Base-by-base conservation (phyloP, 768 basidiomycete species). In the Phanerochaete sordida region DNA sequence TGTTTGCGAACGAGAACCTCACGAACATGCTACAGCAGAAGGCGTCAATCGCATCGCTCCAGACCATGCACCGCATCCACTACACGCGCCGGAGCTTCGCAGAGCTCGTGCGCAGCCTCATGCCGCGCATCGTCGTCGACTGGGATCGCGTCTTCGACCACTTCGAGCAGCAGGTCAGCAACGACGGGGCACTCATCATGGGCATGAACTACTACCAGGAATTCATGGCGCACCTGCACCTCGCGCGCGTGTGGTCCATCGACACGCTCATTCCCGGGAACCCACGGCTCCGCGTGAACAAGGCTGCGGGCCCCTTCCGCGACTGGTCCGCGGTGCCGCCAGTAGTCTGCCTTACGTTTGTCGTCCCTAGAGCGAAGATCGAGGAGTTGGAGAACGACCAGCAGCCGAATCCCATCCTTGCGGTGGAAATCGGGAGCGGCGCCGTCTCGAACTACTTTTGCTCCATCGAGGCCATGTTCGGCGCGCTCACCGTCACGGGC, bases 41-140 rank as follows among this genome's bases (percentile, higher is more conserved):
- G 33, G 11, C 21, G 3, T n/a, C 31, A 16, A 16, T 39, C 23
- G 23, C 56, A 2, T 6, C 6, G 16, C 16, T 52, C 9, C 56
- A 21, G 24, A 24, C 26, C 24, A 9, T n/a, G 2, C 31, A 47
- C n/a, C 63, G 73, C 30, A 27, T 77, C 23, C 81, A 81, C 60
- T 85, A 86, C 62, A 75, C 69, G 11, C 77, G 85, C 13, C 72
- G 72, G 37, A 79, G 76, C 31, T 84, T 85, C 54, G 82, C 72
- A 1, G 62, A 73, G 2, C 68, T 87, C 44, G 68, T 87, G 16
- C 64, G 65, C 16, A 64, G 77, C 23, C 46, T 60, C 9, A 13
- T 13, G 70, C 83, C 33, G 77, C 76, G 59, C 68, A 68, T 23
- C 69, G 73, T 64, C 2, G 68, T 66, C 1, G 69, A 79, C 46